Evolutionary conservation across 805 yeast genomes (phyloP).

Genomic region (Cyberlindnera nakhonratchasimensis): DNA sequence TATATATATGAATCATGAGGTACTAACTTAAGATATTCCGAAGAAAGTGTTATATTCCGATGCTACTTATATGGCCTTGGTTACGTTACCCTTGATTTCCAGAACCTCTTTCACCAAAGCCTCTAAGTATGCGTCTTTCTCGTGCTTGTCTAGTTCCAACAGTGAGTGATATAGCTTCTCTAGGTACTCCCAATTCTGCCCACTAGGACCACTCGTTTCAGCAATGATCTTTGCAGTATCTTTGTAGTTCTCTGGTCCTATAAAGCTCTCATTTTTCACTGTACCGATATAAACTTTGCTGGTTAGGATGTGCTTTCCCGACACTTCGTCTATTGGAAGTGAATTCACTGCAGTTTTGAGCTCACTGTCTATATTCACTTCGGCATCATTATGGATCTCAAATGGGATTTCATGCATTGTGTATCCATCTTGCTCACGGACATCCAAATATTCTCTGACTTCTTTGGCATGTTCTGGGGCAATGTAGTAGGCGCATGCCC

Average conservation of each 20-base stretch:
- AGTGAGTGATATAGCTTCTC: constrained; percentile 49
- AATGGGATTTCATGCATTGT: constrained; percentile 65
- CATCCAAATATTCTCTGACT: constrained; percentile 68
- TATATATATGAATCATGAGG: too few species aligned
- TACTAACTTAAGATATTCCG: too few species aligned
- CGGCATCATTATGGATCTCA: constrained; percentile 37
- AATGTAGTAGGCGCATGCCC: constrained; percentile 85
- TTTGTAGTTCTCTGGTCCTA: constrained; percentile 70
- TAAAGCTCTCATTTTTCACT: constrained; percentile 71
- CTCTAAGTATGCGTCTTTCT: constrained; percentile 21
- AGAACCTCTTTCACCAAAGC: constrained; percentile 18
- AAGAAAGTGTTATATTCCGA: too few species aligned
- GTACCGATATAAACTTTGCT: constrained; percentile 83
- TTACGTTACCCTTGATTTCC: neutral
- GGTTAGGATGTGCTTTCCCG: constrained; percentile 42
- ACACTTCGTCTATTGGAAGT: constrained; percentile 29
- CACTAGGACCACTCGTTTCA: constrained; percentile 70
- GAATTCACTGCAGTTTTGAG: constrained; percentile 9
- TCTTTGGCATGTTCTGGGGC: constrained; percentile 57
- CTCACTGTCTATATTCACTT: constrained; percentile 5
- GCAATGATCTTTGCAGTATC: constrained; percentile 61
- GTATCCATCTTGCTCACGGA: constrained; percentile 89
- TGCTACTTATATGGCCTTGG: too few species aligned
- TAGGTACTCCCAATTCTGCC: constrained; percentile 73
- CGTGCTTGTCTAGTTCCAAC: constrained; percentile 26